Base-by-base conservation (phyloP, 805 yeast genomes). In the Nadsonia fulvescens region DNA sequence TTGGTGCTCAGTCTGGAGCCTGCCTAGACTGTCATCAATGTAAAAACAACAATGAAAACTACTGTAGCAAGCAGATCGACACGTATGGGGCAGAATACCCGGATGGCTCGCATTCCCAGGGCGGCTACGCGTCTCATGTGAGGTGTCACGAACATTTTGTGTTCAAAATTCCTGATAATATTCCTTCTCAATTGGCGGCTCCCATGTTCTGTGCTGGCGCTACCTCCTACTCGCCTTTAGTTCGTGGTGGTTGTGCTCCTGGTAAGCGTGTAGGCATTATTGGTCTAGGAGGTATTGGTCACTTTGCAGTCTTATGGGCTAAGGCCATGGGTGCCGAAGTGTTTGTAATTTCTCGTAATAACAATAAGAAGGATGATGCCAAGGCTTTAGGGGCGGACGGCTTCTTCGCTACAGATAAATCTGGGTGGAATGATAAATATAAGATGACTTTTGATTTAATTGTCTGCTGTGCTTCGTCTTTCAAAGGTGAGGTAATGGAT, bases 131-230 rank as follows among this genome's bases (percentile, higher is more conserved):
- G n/a, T 59, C 68, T 23, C 68, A 67, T 47, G 58, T 70, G 21
- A 61, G 79, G 36, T 67, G 69, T 25, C 62, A 68, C 46, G 75
- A 70, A 45, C 56, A 60, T 32, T 68, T 68, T 44, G 72, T 61
- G 3, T 60, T 74, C 52, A 67, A 66, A 24, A 62, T 74, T 32
- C 83, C 86, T 23, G 64, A 63, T 8, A 46, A 38, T 9, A 39
- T 70, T 21, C 54, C 61, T 18, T 54, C 65, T 23, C 63, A 57
- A 18, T 51, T 56, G 14, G 78, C 68, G 15, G 82, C 81, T 4
- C 82, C 83, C 27, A 52, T 75, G 51, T 51, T 73, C 53, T 75
- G 86, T 55, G 86, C 79, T 30, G 86, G 86, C 29, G 53, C 71
- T 43, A 75, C 86, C 8, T 70, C 67, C 8, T 74, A 54, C 52